Evolutionary conservation across 768 basidiomycete genomes (phyloP), one percentile per base, ranked within the genome.

Genomic region (Rhodotorula toruloides): DNA sequence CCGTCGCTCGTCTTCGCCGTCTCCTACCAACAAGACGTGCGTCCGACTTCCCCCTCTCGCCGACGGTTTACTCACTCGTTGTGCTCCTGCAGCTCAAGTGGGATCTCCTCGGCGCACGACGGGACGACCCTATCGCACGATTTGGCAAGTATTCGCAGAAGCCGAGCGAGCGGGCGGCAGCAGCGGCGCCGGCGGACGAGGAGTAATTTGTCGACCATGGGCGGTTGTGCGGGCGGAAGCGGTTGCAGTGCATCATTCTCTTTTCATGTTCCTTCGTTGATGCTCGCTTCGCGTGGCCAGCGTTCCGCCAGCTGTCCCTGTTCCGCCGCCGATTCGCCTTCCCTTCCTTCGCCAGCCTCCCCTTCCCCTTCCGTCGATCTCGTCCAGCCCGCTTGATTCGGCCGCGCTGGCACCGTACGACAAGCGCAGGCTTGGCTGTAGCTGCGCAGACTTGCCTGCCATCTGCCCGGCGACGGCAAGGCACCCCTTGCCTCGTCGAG

Each of bases 1-100:
- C 68, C 69, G 42, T 75, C 77, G 37, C 75, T 71, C 17, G 58
- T 71, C 34, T 74, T 76, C 31, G 73, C 73, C 22, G 29, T 71
- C 31, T 63, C 72, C 39, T 65, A 67, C 42, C 49, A 37, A 48
- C 61, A 71, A 46, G 70, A 71, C 50, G 61, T 63, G 25, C 47
- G 63, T 54, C 19, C 7, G 14, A n/a, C 29, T 53, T 43, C 21
- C 22, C 37, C 29, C 31, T 4, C 32, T 48, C 49, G 3, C 25
- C 22, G 37, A 27, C 31, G 8, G 25, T 12, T n/a, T n/a, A n/a
- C 62, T 19, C 48, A n/a, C 39, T 29, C 54, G 7, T 11, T 16
- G 36, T 17, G 29, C 19, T 12, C 57, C 40, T 19, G 27, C 65
- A 71, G 70, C 66, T 71, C 65, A 71, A 71, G 66, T 71, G 70